Conservation (phyloP, 1,284 basidiomycete species). For the Abortiporus biennis region DNA sequence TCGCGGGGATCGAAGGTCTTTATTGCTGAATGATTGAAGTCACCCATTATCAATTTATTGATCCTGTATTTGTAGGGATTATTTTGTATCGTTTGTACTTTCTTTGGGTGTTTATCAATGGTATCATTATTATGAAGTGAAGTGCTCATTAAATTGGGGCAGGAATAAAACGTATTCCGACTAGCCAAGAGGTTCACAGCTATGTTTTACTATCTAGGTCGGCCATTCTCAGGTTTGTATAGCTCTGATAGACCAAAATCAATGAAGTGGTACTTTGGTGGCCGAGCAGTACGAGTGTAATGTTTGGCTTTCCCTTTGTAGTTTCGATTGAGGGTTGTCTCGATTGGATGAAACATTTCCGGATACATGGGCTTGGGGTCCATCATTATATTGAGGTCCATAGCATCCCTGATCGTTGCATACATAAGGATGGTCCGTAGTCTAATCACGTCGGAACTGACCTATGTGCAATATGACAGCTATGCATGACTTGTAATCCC, state of each 20-base stretch:
- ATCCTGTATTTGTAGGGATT: too few species aligned
- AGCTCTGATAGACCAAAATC: slow-evolving; percentile 32
- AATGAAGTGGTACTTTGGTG: slow-evolving; percentile 26
- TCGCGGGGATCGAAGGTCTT: too few species aligned
- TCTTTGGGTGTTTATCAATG: too few species aligned
- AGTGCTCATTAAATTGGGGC: slow-evolving; percentile 21
- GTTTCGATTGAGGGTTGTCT: slow-evolving; percentile 10
- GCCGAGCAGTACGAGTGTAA: slow-evolving; percentile 22
- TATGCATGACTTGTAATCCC: slow-evolving; percentile 31
- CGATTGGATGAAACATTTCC: slow-evolving; percentile 22
- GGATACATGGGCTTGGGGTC: slow-evolving; percentile 25
- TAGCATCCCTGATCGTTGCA: slow-evolving; percentile 2
- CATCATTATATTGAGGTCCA: slow-evolving; percentile 31
- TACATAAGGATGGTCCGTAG: slow-evolving; percentile 9
- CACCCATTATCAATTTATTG: too few species aligned
- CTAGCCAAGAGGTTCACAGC: slow-evolving; percentile 17
- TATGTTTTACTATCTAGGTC: slow-evolving; percentile 10
- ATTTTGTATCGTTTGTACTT: too few species aligned
- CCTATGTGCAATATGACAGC: slow-evolving; percentile 14
- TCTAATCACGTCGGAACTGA: slow-evolving; percentile 4
- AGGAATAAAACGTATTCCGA: slow-evolving; percentile 21
- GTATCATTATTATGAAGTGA: slow-evolving; percentile 24
- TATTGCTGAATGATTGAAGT: too few species aligned
- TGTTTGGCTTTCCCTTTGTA: slow-evolving; percentile 18
- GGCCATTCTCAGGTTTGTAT: slow-evolving; percentile 9